A percentile compares a stretch with the other conserved stretches of the same genome.
Conservation (phyloP, 441 rosid species). For the Mallotus japonicus region DNA sequence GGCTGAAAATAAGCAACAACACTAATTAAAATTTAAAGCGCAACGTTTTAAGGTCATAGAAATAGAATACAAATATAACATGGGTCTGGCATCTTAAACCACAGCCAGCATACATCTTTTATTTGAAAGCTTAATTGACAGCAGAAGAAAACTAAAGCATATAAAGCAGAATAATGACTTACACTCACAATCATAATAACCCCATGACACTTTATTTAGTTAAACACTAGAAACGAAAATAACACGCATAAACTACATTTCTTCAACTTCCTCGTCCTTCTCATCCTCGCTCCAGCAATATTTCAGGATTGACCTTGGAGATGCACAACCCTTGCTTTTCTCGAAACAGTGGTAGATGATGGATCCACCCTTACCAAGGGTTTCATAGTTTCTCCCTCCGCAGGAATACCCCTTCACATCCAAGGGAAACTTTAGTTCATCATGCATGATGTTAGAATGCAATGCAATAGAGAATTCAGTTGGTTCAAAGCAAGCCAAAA, state of each 20-base stretch:
- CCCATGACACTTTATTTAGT: background rate
- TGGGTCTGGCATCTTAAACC: no score
- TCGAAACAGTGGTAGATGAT: conserved; percentile 53
- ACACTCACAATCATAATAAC: background rate
- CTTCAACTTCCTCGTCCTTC: conserved; percentile 39
- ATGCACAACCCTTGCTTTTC: conserved; percentile 27
- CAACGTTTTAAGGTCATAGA: no score
- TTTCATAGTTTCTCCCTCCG: conserved; percentile 45
- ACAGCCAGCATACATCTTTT: no score
- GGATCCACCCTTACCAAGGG: conserved; percentile 49
- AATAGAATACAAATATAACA: no score
- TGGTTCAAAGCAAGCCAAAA: conserved; percentile 61
- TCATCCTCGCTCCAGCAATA: conserved; percentile 60
- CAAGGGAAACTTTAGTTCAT: conserved; percentile 8
- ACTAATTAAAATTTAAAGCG: no score
- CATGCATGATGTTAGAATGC: conserved; percentile 32
- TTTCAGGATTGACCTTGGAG: conserved; percentile 56
- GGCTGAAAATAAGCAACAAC: no score
- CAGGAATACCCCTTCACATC: conserved; percentile 37
- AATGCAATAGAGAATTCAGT: conserved; percentile 60
- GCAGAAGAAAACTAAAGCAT: no score
- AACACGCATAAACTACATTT: background rate
- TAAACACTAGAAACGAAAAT: background rate
- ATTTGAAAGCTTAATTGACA: no score
- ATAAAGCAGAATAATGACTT: no score